Percentiles rank a stretch among this genome's conserved stretches.
phyloP scores from a whole-genome alignment of 345 rosid species.

The Aquilaria malaccensis region DNA sequence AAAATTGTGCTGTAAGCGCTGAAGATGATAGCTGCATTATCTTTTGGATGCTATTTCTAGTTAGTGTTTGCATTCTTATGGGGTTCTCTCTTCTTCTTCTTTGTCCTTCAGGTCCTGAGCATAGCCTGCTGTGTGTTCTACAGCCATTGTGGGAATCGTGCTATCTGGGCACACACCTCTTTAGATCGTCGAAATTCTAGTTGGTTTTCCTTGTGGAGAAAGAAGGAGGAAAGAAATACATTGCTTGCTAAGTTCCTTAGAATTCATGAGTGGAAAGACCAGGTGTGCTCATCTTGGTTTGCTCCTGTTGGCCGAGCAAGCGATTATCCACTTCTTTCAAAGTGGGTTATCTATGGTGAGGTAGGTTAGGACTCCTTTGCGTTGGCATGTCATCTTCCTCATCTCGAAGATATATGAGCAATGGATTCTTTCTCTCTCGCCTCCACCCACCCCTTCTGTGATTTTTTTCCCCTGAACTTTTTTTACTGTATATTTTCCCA shows the following conservation, averaged over 20 bases:
- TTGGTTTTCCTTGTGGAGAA: constrained; percentile 71
- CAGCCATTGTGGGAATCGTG: constrained; percentile 98
- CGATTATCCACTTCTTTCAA: constrained; percentile 94
- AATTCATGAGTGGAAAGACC: constrained; percentile 85
- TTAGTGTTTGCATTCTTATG: constrained; percentile 3
- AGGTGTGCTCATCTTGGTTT: constrained; percentile 98
- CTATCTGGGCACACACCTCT: constrained; percentile 54
- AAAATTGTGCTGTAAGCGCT: constrained; percentile 84
- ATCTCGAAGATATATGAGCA: neutral
- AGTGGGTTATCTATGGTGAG: constrained; percentile 99
- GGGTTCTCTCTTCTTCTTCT: constrained; percentile 4
- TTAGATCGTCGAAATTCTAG: constrained; percentile 41
- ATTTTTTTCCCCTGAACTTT: constrained; percentile 4
- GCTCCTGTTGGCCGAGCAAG: constrained; percentile 99
- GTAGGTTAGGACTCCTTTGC: constrained; percentile 25
- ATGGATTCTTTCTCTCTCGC: too few species aligned
- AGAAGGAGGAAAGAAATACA: constrained; percentile 55
- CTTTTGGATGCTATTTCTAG: constrained; percentile 2
- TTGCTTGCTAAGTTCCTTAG: constrained; percentile 68
- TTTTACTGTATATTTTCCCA: constrained; percentile 3
- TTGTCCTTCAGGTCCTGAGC: constrained; percentile 70
- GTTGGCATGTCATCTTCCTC: neutral
- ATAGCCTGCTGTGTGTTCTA: constrained; percentile 96
- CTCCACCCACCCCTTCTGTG: neutral
- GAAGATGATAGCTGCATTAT: neutral